Conservation (phyloP, 2,329 filamentous ascomycete genomes). For the Curvularia lunata region DNA sequence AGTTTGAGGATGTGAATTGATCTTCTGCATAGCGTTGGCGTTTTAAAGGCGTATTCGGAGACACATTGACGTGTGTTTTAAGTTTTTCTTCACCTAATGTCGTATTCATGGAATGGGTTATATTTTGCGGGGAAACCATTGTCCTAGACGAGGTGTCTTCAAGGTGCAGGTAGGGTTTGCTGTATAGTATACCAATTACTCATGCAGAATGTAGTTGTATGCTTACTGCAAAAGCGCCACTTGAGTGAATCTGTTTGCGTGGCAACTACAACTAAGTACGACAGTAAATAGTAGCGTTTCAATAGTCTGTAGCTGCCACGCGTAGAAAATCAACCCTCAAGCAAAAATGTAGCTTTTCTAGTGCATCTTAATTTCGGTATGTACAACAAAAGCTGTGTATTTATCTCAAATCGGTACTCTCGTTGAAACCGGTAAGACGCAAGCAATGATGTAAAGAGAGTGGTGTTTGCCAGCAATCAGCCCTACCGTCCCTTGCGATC, state of each 20-base stretch:
- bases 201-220: neutral
- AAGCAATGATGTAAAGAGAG: neutral
- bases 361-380: too few relatives aligned
- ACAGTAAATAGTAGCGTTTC: too few relatives aligned
- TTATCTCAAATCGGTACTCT: too few relatives aligned
- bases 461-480: conserved; percentile 6
- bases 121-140: too few relatives aligned
- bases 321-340: too few relatives aligned
- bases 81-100: neutral
- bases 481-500: conserved; percentile 10
- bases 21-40: conserved; percentile 25
- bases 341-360: too few relatives aligned
- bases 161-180: neutral
- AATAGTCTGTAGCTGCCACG: too few relatives aligned
- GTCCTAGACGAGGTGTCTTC: neutral
- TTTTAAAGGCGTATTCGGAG: too few relatives aligned
- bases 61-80: neutral
- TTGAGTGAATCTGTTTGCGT: neutral
- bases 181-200: neutral
- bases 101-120: neutral
- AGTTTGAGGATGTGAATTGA: conserved; percentile 54
- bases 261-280: too few relatives aligned
- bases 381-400: too few relatives aligned
- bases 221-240: neutral
- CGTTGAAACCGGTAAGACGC: too few relatives aligned